Evolutionary conservation across 2,329 filamentous ascomycete genomes (phyloP).

Genomic region (Penicillium sp.): DNA sequence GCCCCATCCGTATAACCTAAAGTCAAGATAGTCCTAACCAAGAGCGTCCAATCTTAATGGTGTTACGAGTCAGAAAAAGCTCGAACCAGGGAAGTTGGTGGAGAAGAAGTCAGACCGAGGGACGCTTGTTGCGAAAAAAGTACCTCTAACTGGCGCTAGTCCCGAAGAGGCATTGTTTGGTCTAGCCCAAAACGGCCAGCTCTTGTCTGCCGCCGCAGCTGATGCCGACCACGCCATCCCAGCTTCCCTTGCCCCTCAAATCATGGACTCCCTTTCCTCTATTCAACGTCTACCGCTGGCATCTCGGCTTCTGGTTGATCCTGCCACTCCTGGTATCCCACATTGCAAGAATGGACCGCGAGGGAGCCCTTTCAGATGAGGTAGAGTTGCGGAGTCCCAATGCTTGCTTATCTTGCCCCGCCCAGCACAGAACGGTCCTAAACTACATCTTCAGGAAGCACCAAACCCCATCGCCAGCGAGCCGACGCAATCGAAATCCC

Average conservation of each 20-base stretch:
- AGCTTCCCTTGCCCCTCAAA: background rate
- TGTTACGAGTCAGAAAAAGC: too few relatives aligned
- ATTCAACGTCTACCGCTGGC: background rate
- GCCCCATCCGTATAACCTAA: too few relatives aligned
- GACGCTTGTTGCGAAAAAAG: background rate
- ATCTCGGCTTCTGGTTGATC: background rate
- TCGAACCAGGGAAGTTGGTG: too few relatives aligned
- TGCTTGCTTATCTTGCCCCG: background rate
- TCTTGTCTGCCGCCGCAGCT: background rate
- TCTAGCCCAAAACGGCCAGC: background rate
- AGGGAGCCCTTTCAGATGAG: background rate
- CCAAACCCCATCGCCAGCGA: background rate
- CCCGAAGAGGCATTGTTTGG: background rate
- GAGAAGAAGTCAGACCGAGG: background rate
- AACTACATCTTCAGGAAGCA: background rate
- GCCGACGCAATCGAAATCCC: background rate
- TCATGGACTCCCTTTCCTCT: background rate
- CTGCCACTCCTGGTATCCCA: background rate
- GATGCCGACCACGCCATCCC: background rate
- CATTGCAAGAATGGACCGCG: background rate
- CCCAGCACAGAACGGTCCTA: background rate
- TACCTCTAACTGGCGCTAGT: background rate
- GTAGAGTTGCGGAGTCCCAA: background rate
- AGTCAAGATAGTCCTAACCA: too few relatives aligned
- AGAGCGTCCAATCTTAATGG: too few relatives aligned